A percentile compares a stretch with the other conserved stretches of the same genome.
phyloP scores from a whole-genome alignment of 2,329 filamentous ascomycete genomes.

The Calonectria hawksworthii region DNA sequence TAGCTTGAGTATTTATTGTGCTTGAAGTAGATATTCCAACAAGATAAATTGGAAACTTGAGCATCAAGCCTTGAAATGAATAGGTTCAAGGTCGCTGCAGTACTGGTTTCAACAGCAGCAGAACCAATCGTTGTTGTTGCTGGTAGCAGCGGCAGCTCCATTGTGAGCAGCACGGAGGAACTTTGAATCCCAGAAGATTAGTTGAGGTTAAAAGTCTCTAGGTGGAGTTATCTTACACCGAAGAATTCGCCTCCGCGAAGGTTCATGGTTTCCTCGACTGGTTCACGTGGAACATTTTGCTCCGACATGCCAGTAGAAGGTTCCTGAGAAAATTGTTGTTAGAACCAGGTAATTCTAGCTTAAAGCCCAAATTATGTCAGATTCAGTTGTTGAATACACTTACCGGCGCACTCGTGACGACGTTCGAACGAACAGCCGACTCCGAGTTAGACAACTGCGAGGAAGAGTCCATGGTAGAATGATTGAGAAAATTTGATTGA shows the following conservation, averaged over 20 bases:
- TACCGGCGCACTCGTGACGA: neutral
- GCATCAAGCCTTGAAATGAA: neutral
- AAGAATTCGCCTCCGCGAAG: neutral
- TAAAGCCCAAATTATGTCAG: neutral
- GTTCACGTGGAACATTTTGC: neutral
- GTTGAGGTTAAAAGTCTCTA: neutral
- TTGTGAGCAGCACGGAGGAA: neutral
- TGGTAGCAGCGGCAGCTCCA: neutral
- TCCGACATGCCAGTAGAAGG: neutral
- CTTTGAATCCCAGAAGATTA: neutral
- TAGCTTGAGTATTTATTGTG: neutral
- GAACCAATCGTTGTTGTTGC: neutral
- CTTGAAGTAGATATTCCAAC: neutral
- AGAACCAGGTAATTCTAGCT: neutral
- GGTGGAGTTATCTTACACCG: neutral
- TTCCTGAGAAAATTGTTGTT: neutral
- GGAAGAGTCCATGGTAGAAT: neutral
- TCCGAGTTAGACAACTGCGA: neutral
- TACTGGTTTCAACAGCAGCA: neutral
- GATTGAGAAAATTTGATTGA: neutral
- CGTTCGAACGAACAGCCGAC: neutral
- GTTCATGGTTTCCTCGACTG: neutral
- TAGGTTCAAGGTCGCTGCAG: neutral
- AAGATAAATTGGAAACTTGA: neutral
- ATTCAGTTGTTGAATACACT: neutral